Base-by-base conservation (phyloP, 2,329 filamentous ascomycete species). In the Westerdykella sp. region DNA sequence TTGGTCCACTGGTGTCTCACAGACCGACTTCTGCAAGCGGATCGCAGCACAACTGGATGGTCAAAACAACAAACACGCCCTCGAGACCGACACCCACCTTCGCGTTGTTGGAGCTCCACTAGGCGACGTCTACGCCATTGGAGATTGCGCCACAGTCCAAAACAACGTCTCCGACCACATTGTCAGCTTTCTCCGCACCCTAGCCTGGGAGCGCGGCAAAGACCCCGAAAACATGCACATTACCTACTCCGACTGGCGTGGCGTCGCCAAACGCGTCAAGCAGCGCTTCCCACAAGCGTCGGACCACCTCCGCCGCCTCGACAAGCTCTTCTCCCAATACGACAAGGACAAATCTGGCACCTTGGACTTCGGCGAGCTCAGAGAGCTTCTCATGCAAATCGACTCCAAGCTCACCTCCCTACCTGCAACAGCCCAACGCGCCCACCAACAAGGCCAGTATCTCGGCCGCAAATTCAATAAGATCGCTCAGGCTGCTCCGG, bases 91-190 rank as follows among this genome's bases (percentile, higher is more conserved):
- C 64, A 83, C 87, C 1, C 91, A 98, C 63, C 82, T 97, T 7
- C 87, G 93, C 34, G 73, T 98, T 0, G 86, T 85, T 46, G 93
- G 93, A 41, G 81, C 93, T 0, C 93, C 93, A 0, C 71, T 97
- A 0, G 93, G 93, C 31, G 91, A 97, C 48, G 89, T 98, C 16
- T 98, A 98, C 61, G 90, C 90, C 38, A 89, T 98, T 49, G 93
- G 93, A 12, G 93, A 98, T 69, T 97, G 93, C 70, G 77, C 87
- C 6, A 98, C 94, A 0, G 91, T 98, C 0, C 94, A 98, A 63
- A 98, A 98, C 73, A 98, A 98, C 56, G 76, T 97, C 2, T 87
- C 90, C 3, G 87, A 95, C 60, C 84, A 96, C 69, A 83, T 98
- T 56, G 77, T 96, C 38, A 84, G 81, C 15, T 98, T 97, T 70